Evolutionary conservation across 352 stramenopile species (phyloP).

Genomic region (Elongisporangium senticosum): DNA sequence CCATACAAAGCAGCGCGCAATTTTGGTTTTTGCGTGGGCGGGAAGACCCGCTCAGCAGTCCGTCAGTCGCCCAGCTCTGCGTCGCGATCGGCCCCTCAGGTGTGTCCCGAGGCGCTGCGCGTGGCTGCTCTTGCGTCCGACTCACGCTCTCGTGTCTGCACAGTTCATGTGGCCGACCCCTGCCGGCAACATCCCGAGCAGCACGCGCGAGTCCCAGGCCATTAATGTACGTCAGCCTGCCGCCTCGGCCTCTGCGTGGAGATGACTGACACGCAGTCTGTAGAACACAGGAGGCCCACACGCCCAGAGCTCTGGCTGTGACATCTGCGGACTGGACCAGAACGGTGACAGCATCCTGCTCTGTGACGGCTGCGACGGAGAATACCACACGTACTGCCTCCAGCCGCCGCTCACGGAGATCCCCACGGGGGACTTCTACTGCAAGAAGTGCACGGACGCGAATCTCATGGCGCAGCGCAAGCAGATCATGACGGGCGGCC

Average conservation of each 20-base stretch:
- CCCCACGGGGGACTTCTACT: conserved; percentile 79
- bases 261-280: background rate
- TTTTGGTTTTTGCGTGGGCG: background rate
- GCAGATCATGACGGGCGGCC: background rate
- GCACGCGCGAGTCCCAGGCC: background rate
- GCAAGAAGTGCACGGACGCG: conserved; percentile 53
- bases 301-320: conserved; percentile 44
- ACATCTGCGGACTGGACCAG: conserved; percentile 63
- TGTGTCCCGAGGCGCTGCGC: background rate
- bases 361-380: conserved; percentile 79
- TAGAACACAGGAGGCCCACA: conserved; percentile 15
- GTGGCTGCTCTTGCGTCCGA: background rate
- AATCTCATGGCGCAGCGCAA: conserved; percentile 39
- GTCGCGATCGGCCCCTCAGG: background rate
- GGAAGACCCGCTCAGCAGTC: background rate
- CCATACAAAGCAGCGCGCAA: background rate
- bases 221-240: background rate
- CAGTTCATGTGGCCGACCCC: background rate
- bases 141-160: background rate
- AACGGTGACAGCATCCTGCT: conserved; percentile 79
- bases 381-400: conserved; percentile 86
- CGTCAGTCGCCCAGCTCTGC: background rate
- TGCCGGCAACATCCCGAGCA: background rate
- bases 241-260: background rate
- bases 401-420: conserved; percentile 66